Evolutionary conservation across 2,329 filamentous ascomycete species (phyloP).

Genomic region (Chrysoporthe puriensis): DNA sequence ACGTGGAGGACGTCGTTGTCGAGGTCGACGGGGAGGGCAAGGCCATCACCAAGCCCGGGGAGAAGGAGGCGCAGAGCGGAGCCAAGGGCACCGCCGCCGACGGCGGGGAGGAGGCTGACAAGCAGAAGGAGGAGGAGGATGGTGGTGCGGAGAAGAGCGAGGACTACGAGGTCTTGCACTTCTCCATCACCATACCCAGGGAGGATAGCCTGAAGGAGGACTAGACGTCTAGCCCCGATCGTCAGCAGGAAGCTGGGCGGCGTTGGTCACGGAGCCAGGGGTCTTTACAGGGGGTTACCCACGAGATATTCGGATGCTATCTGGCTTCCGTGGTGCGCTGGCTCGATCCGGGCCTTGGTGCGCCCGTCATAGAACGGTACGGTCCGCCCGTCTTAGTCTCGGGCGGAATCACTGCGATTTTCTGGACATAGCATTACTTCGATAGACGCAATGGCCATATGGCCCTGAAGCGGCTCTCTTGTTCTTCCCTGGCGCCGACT

Average conservation of each 20-base stretch:
- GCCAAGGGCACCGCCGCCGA: conserved; percentile 27
- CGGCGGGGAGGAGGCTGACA: conserved; percentile 32
- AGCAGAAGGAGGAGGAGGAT: conserved; percentile 36
- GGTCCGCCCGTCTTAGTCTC: too few relatives aligned
- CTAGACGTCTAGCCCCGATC: conserved; percentile 8
- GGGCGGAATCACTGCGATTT: too few relatives aligned
- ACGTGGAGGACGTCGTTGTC: conserved; percentile 58
- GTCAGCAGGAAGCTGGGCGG: not conserved
- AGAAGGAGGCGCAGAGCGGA: conserved; percentile 40
- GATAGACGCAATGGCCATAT: too few relatives aligned
- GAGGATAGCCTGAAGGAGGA: conserved; percentile 27
- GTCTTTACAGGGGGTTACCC: not conserved
- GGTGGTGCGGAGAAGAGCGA: conserved; percentile 30
- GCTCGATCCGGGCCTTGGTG: too few relatives aligned
- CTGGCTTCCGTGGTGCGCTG: not conserved
- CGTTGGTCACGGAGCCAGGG: not conserved
- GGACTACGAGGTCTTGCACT: conserved; percentile 34
- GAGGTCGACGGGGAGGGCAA: conserved; percentile 56
- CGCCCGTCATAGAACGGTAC: too few relatives aligned
- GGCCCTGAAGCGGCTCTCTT: too few relatives aligned
- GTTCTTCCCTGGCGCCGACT: too few relatives aligned
- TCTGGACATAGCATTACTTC: too few relatives aligned
- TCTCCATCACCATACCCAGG: conserved; percentile 35
- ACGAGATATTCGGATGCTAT: not conserved
- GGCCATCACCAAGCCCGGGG: conserved; percentile 45